Conservation (phyloP, 257 asterid genomes). For the Solanum habrochaites region DNA sequence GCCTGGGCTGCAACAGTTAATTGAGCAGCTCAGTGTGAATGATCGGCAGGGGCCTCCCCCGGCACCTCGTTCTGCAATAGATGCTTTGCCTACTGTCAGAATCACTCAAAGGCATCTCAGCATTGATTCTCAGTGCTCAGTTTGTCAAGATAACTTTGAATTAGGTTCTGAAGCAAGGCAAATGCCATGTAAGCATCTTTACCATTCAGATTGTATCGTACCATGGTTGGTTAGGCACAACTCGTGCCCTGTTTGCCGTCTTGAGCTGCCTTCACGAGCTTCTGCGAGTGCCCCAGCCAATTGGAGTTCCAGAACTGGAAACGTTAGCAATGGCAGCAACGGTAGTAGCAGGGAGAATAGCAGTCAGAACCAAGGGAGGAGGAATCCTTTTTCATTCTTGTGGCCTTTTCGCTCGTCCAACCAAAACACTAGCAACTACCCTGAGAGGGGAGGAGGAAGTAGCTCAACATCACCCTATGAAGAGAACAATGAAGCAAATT, state of each 20-base stretch:
- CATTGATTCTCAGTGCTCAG: constrained; percentile 38
- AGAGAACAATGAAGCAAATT: constrained; percentile 15
- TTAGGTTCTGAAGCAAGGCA: constrained; percentile 32
- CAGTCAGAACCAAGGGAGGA: constrained; percentile 50
- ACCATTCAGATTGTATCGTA: constrained; percentile 44
- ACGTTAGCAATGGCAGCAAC: constrained; percentile 13
- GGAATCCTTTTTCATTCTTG: constrained; percentile 72
- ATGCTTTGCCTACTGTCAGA: constrained; percentile 32
- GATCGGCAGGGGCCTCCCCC: constrained; percentile 40
- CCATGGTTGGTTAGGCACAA: constrained; percentile 51
- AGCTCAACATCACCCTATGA: constrained; percentile 25
- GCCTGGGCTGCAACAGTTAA: constrained; percentile 25
- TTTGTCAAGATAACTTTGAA: constrained; percentile 42
- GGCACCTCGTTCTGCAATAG: constrained; percentile 38
- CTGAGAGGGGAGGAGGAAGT: constrained; percentile 23
- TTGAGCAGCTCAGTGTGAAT: constrained; percentile 24
- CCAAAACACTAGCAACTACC: constrained; percentile 21
- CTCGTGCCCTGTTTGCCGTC: constrained; percentile 57
- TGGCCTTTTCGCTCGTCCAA: constrained; percentile 57
- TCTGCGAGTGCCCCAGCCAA: constrained; percentile 18
- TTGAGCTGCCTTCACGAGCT: constrained; percentile 26
- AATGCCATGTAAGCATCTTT: constrained; percentile 51
- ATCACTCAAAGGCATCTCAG: constrained; percentile 24
- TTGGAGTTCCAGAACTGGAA: constrained; percentile 21
- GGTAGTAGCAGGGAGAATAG: constrained; percentile 27